Percentiles rank a stretch among this genome's conserved stretches.
phyloP scores from a whole-genome alignment of 2,329 filamentous ascomycete genomes.

The Ophiocordyceps unilateralis region DNA sequence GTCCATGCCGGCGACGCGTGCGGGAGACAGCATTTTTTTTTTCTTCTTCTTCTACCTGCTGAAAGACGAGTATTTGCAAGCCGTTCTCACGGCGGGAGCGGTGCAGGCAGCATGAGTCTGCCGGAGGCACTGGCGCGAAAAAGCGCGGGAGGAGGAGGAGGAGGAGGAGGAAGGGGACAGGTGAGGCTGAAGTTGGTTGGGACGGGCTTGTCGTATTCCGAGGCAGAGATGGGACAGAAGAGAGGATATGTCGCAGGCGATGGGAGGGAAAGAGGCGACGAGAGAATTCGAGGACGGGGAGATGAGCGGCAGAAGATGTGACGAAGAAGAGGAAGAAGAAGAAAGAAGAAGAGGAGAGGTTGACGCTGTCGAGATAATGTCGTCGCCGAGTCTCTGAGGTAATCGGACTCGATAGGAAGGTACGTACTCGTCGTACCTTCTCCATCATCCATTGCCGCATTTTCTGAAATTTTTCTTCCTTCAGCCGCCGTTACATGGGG shows the following conservation, averaged over 20 bases:
- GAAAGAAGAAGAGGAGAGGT: neutral
- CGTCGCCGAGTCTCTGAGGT: neutral
- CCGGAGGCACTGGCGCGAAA: too few relatives aligned
- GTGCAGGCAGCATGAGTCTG: slow-evolving; percentile 7
- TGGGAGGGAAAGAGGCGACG: neutral
- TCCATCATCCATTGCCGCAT: too few relatives aligned
- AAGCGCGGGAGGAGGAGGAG: neutral
- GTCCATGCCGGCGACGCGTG: neutral
- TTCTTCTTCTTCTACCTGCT: too few relatives aligned
- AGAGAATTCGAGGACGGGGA: neutral
- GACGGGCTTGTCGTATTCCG: too few relatives aligned
- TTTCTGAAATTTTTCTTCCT: neutral
- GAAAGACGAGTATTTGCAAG: slow-evolving; percentile 10
- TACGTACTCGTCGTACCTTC: neutral
- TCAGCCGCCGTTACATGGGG: neutral
- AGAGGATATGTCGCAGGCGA: too few relatives aligned
- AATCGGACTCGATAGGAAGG: neutral
- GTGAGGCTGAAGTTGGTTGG: too few relatives aligned
- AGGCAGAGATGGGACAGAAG: neutral
- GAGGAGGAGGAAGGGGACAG: neutral
- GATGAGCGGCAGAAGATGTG: neutral
- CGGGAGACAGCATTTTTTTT: slow-evolving; percentile 9
- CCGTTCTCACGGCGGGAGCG: slow-evolving; percentile 8
- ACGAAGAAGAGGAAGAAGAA: neutral
- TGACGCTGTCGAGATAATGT: neutral